A percentile compares a stretch with the other conserved stretches of the same genome.
Conservation (phyloP, 2,329 filamentous ascomycete species). For the Ceratocystiopsis sp. region DNA sequence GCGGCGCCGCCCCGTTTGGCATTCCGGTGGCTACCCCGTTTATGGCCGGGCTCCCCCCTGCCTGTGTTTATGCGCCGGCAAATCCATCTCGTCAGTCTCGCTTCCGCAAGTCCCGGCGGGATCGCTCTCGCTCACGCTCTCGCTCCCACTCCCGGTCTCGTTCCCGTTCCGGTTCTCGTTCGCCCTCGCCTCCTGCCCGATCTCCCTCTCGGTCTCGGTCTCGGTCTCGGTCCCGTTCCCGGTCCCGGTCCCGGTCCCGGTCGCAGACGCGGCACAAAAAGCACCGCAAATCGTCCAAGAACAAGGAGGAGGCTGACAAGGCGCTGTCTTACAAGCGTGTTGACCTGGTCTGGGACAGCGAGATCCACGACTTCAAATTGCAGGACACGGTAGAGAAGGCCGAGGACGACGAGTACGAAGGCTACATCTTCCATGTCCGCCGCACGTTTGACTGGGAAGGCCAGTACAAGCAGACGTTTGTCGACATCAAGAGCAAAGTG, state of each 20-base stretch:
- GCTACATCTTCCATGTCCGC: conserved; percentile 69
- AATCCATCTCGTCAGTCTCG: too few relatives aligned
- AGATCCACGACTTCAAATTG: conserved; percentile 33
- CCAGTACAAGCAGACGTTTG: conserved; percentile 52
- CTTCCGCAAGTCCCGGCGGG: too few relatives aligned
- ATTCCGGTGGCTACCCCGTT: too few relatives aligned
- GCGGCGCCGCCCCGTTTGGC: background rate
- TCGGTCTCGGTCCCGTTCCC: too few relatives aligned
- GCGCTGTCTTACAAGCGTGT: conserved; percentile 30
- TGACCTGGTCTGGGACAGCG: conserved; percentile 35
- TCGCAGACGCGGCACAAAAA: background rate
- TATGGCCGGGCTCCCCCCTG: too few relatives aligned
- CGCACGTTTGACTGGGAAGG: conserved; percentile 73
- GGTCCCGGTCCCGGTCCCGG: too few relatives aligned
- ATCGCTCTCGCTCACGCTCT: too few relatives aligned
- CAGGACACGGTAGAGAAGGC: conserved; percentile 33
- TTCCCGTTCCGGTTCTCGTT: too few relatives aligned
- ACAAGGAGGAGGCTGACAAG: conserved; percentile 10
- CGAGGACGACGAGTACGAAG: conserved; percentile 45
- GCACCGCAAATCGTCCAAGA: background rate
- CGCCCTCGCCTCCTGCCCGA: too few relatives aligned
- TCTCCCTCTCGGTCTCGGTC: too few relatives aligned
- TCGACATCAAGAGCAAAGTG: conserved; percentile 74
- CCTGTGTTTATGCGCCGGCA: too few relatives aligned
- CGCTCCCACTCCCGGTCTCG: too few relatives aligned